Conservation (phyloP, 169 alveolate genomes). For the Condylostoma magnum region DNA sequence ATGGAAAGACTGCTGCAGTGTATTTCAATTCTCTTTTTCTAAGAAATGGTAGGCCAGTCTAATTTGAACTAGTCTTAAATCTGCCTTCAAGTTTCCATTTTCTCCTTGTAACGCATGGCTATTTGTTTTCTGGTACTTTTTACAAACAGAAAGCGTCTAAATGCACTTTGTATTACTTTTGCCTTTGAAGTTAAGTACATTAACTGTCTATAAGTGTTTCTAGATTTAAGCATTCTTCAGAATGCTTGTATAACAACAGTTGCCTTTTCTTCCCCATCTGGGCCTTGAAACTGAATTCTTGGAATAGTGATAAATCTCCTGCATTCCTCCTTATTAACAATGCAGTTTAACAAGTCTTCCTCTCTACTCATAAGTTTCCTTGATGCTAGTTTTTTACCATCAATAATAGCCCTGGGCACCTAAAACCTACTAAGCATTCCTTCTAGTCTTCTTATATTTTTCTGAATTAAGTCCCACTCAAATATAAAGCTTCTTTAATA, state of each 20-base stretch:
- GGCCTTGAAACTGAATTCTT: slow-evolving; percentile 39
- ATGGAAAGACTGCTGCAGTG: slow-evolving; percentile 58
- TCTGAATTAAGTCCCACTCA: slow-evolving; percentile 62
- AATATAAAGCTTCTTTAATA: slow-evolving; percentile 39
- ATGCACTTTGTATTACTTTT: slow-evolving; percentile 50
- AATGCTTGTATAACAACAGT: slow-evolving; percentile 55
- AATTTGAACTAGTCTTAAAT: slow-evolving; percentile 54
- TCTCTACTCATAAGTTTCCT: slow-evolving; percentile 37
- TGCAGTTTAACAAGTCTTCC: slow-evolving; percentile 56
- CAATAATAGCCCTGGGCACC: slow-evolving; percentile 63
- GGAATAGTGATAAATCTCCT: slow-evolving; percentile 43
- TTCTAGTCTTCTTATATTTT: slow-evolving; percentile 58
- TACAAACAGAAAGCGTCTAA: slow-evolving; percentile 48
- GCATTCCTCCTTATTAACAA: slow-evolving; percentile 56
- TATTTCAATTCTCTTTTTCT: slow-evolving; percentile 65
- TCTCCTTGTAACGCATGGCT: slow-evolving; percentile 39
- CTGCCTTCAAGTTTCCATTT: slow-evolving; percentile 48
- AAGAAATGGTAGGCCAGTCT: slow-evolving; percentile 60
- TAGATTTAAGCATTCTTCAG: slow-evolving; percentile 60
- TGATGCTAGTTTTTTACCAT: slow-evolving; percentile 42
- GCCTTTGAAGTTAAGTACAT: slow-evolving; percentile 62
- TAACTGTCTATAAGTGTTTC: slow-evolving; percentile 48
- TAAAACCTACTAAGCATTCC: slow-evolving; percentile 39
- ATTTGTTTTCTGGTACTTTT: slow-evolving; percentile 50
- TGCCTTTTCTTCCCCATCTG: slow-evolving; percentile 56